phyloP scores from a whole-genome alignment of 805 yeast species.

The Saccharomyces mikatae region DNA sequence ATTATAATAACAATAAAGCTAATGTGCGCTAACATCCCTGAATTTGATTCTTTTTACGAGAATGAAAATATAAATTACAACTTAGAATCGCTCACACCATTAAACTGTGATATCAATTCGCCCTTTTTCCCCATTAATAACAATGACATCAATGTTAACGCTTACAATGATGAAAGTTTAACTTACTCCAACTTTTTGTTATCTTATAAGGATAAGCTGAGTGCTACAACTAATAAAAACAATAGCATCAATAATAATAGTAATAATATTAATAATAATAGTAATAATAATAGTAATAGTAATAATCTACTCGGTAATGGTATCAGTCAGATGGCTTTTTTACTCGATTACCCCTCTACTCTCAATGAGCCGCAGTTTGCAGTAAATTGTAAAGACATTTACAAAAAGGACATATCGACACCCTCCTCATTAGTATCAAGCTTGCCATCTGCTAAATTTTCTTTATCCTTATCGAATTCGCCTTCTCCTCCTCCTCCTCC shows the following conservation, averaged over 20 bases:
- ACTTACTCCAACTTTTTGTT: not conserved
- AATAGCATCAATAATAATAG: not conserved
- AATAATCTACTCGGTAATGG: not conserved
- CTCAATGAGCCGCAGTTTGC: not conserved
- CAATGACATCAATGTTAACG: not conserved
- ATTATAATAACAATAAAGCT: not conserved
- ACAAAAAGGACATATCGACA: not conserved
- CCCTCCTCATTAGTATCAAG: not conserved
- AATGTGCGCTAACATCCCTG: not conserved
- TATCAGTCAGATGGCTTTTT: not conserved
- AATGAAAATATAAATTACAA: not conserved
- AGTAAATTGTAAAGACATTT: not conserved
- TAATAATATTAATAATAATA: not conserved
- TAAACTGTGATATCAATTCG: not conserved
- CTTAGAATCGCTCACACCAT: not conserved
- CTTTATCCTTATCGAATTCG: not conserved
- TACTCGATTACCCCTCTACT: not conserved
- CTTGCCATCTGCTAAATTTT: not conserved
- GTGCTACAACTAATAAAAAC: not conserved
- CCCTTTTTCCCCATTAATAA: not conserved
- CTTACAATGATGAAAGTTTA: not conserved
- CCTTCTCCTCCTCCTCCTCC: conserved; percentile 3
- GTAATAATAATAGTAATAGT: not conserved
- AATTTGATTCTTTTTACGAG: not conserved
- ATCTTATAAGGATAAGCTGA: not conserved